Evolutionary conservation across 1,284 basidiomycete species (phyloP), one percentile per base, ranked within the genome.

Genomic region (Irpex sp.): DNA sequence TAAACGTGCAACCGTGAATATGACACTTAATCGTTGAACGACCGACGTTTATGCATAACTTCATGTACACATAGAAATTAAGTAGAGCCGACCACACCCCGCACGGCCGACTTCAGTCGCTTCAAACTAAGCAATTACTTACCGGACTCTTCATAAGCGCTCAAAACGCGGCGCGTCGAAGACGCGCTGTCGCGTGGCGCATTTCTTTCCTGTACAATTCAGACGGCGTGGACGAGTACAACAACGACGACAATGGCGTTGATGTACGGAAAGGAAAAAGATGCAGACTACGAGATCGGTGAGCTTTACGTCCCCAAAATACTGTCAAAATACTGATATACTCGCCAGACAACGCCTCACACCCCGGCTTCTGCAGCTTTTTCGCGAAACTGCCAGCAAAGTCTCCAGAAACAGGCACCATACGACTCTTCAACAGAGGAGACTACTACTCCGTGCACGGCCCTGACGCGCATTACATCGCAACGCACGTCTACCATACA

Each of bases 371-470:
- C 71, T 84, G 89, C 68, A 76, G 83, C 0, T 94, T 93, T 76
- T 93, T 93, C 66, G 76, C 79, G 19, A 83, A 79, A 51, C 81
- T 95, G 56, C 86, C 88, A 0, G 72, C 77, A 56, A 91, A 89
- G 67, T 86, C 88, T 0, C 87, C 89, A 11, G 85, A 86, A 57
- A 70, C 83, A 0, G 89, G 89, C 19, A 90, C 90, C 2, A 81
- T 98, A 51, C 86, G 95, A 15, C 83, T 98, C 4, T 97, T 98
- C 72, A 87, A 91, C 70, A 87, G 94, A 46, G 82, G 87, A 68
- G 90, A 95, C 19, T 98, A 89, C 78, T 98, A 94, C 77, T 89
- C 90, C 11, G 90, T 89, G 0, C 95, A 98, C 71, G 96, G 95
- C 0, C 78, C 88, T 4, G 97, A 98, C 74, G 97, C 97, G 0